These are phyloP conservation scores for Uronychia binucleata DNA, from an alignment of 73 alveolate species.

Conservation along the genomic window DNA sequence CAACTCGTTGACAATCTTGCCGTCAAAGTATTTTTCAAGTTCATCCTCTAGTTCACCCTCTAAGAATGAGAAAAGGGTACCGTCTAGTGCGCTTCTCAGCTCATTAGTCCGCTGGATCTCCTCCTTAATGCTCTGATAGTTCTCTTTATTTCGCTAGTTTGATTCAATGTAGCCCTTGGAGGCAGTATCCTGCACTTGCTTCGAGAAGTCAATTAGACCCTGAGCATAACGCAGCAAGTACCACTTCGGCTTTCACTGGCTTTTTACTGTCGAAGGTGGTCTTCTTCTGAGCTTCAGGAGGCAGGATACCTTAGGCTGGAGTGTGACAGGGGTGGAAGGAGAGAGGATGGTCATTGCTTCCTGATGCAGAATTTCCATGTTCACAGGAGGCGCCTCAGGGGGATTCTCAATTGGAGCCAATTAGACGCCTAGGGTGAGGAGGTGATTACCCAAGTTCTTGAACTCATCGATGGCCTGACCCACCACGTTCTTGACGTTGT, in stretches of 20 bases:
- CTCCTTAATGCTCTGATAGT: neutral
- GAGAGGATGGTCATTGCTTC: neutral
- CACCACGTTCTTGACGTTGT: conserved; percentile 45
- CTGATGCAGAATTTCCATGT: neutral
- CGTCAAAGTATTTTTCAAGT: conserved; percentile 45
- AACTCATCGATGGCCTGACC: conserved; percentile 57
- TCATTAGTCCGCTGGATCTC: neutral
- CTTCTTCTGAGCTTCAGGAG: neutral
- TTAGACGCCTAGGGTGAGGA: neutral
- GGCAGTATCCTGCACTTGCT: neutral
- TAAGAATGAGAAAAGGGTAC: too few relatives aligned
- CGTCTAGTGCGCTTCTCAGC: too few relatives aligned
- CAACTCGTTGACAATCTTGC: conserved; percentile 32
- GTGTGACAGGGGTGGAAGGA: neutral
- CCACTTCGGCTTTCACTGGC: neutral
- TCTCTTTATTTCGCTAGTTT: neutral
- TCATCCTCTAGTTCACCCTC: conserved; percentile 54
- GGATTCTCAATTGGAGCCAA: neutral
- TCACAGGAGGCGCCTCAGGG: neutral
- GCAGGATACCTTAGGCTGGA: neutral
- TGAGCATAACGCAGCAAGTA: neutral
- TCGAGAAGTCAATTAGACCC: neutral
- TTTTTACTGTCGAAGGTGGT: neutral
- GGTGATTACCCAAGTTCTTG: conserved; percentile 6
- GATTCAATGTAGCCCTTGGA: neutral